phyloP scores from a whole-genome alignment of 768 basidiomycete genomes.

The Boletellus sp. region DNA sequence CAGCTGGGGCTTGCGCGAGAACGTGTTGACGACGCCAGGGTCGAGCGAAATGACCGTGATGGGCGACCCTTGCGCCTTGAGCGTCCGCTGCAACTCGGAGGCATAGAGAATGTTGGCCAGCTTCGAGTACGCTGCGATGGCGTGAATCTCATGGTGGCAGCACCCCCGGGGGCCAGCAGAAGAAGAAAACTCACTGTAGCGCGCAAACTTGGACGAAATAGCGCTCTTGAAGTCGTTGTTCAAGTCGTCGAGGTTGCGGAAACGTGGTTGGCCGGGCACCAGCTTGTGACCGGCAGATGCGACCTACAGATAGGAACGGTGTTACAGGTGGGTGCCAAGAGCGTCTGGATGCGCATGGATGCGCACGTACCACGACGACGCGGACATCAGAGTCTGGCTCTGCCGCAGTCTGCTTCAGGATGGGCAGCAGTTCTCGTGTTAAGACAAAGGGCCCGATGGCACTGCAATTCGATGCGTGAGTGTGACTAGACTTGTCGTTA shows the following conservation, averaged over 20 bases:
- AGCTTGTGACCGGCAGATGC: slow-evolving; percentile 28
- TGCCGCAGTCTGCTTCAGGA: slow-evolving; percentile 47
- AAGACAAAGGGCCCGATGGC: slow-evolving; percentile 55
- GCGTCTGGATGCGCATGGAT: background rate
- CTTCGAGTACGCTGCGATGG: slow-evolving; percentile 43
- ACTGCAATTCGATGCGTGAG: slow-evolving; percentile 21
- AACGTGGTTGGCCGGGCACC: slow-evolving; percentile 20
- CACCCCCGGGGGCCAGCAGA: too few relatives aligned
- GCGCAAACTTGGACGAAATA: slow-evolving; percentile 13
- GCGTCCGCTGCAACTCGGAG: slow-evolving; percentile 45
- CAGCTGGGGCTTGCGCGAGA: slow-evolving; percentile 21
- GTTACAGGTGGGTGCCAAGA: background rate
- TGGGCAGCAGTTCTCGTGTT: slow-evolving; percentile 50
- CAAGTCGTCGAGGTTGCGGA: slow-evolving; percentile 33
- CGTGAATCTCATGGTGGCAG: background rate
- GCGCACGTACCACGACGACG: slow-evolving; percentile 49
- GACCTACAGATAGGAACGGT: slow-evolving; percentile 27
- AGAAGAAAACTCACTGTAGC: slow-evolving; percentile 32
- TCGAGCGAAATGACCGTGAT: slow-evolving; percentile 29
- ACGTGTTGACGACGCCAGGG: slow-evolving; percentile 34
- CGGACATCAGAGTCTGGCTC: slow-evolving; percentile 53
- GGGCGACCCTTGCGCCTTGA: slow-evolving; percentile 27
- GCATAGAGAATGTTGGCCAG: slow-evolving; percentile 49
- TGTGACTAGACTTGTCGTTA: background rate
- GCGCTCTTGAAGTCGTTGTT: slow-evolving; percentile 33